A percentile compares a stretch with the other conserved stretches of the same genome.
Conservation (phyloP, 768 basidiomycete genomes). For the Trametes coccinea region DNA sequence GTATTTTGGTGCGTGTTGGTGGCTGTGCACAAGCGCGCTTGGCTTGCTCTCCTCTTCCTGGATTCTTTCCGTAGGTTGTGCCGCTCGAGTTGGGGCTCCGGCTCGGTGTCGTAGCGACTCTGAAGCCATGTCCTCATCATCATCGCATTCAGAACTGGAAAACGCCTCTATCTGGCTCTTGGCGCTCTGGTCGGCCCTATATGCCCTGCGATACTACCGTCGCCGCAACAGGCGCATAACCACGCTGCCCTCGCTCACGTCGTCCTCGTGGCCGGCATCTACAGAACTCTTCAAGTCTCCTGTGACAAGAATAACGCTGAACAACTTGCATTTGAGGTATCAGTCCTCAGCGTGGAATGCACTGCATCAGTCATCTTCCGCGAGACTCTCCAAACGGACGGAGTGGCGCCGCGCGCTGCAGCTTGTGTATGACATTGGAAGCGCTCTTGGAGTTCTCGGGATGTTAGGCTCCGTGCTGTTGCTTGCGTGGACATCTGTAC, state of each 20-base stretch:
- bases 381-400: slow-evolving; percentile 34
- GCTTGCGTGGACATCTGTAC: slow-evolving; percentile 37
- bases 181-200: slow-evolving; percentile 10
- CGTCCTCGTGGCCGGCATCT: slow-evolving; percentile 8
- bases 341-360: slow-evolving; percentile 53
- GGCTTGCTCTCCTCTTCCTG: too few relatives aligned
- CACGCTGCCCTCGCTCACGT: slow-evolving; percentile 4
- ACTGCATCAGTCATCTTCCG: slow-evolving; percentile 46
- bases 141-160: background rate
- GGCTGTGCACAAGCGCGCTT: too few relatives aligned
- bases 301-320: slow-evolving; percentile 18
- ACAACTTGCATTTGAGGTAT: slow-evolving; percentile 35
- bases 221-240: background rate
- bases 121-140: background rate
- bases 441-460: slow-evolving; percentile 45
- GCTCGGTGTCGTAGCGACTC: too few relatives aligned
- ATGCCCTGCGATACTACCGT: slow-evolving; percentile 1
- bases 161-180: slow-evolving; percentile 8
- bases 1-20: too few relatives aligned
- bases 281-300: slow-evolving; percentile 10
- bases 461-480: slow-evolving; percentile 45
- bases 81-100: too few relatives aligned
- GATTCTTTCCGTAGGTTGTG: too few relatives aligned
- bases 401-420: slow-evolving; percentile 32
- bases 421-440: slow-evolving; percentile 51